A percentile compares a stretch with the other conserved stretches of the same genome.
These are phyloP conservation scores for Mortierella sp. DNA, from an alignment of 371 early-diverging fungal species.

Conservation along the genomic window DNA sequence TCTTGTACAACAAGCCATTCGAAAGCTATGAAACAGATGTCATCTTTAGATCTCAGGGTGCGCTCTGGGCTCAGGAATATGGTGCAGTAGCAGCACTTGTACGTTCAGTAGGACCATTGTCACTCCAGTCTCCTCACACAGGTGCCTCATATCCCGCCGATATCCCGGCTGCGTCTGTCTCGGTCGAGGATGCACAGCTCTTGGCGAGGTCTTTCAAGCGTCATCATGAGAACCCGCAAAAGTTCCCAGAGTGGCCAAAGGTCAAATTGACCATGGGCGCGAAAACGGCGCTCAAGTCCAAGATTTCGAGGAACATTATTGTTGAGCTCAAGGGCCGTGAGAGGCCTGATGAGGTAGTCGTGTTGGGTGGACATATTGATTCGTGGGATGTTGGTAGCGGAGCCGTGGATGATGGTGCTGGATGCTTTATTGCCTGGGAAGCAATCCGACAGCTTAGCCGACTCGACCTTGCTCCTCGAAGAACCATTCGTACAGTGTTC, in stretches of 20 bases:
- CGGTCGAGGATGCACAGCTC: conserved; percentile 62
- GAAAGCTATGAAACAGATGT: conserved; percentile 51
- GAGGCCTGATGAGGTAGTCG: conserved; percentile 59
- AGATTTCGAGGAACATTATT: conserved; percentile 59
- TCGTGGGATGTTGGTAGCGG: conserved; percentile 70
- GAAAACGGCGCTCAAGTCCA: conserved; percentile 42
- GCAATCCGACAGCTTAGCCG: conserved; percentile 57
- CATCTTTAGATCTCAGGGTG: conserved; percentile 51
- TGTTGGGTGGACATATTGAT: conserved; percentile 69
- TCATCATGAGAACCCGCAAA: conserved; percentile 25
- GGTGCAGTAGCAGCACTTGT: conserved; percentile 65
- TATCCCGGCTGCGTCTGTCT: conserved; percentile 65
- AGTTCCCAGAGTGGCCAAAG: conserved; percentile 53
- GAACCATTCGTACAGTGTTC: conserved; percentile 67
- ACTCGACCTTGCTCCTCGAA: conserved; percentile 53
- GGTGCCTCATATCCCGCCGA: conserved; percentile 54
- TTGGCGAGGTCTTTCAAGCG: conserved; percentile 57
- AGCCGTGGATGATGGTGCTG: conserved; percentile 65
- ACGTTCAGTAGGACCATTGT: conserved; percentile 58
- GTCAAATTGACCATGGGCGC: conserved; percentile 58
- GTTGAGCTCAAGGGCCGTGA: conserved; percentile 63
- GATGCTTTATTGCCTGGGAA: conserved; percentile 65
- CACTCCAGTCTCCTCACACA: conserved; percentile 59
- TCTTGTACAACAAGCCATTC: conserved; percentile 58
- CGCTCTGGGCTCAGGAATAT: conserved; percentile 59